phyloP scores from a whole-genome alignment of 2,329 filamentous ascomycete genomes.

The Penicillium hordei region DNA sequence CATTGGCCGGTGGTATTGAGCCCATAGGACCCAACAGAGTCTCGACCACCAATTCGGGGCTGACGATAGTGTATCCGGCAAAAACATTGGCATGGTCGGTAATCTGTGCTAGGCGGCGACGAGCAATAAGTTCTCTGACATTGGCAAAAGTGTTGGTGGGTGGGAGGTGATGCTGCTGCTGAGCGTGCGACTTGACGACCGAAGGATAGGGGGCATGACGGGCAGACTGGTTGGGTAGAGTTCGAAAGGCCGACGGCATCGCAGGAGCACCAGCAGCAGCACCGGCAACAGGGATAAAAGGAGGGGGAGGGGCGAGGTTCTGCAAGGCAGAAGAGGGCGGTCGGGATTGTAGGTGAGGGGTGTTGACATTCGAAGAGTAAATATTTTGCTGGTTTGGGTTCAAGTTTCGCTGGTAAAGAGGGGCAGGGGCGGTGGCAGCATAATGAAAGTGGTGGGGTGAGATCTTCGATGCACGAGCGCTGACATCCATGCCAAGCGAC shows the following conservation, averaged over 20 bases:
- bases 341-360: constrained; percentile 26
- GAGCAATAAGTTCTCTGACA: constrained; percentile 43
- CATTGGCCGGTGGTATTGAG: constrained; percentile 42
- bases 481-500: constrained; percentile 35
- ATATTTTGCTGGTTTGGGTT: constrained; percentile 24
- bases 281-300: constrained; percentile 30
- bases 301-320: constrained; percentile 38
- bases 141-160: constrained; percentile 44
- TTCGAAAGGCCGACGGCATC: constrained; percentile 47
- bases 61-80: constrained; percentile 46
- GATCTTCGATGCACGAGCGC: constrained; percentile 31
- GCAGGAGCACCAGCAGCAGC: constrained; percentile 39
- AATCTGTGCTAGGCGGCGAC: constrained; percentile 44
- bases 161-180: constrained; percentile 32
- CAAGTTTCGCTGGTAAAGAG: constrained; percentile 22
- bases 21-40: constrained; percentile 44
- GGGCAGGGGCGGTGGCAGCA: constrained; percentile 28
- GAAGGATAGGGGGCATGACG: constrained; percentile 41
- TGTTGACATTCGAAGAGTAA: constrained; percentile 18
- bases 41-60: constrained; percentile 46
- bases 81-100: constrained; percentile 48
- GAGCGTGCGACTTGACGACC: constrained; percentile 37
- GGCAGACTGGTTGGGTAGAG: constrained; percentile 36
- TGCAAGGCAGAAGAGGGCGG: constrained; percentile 37
- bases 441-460: constrained; percentile 28